Evolutionary conservation across 1,139 yeast genomes (phyloP).

Genomic region (Debaryomyces sp.): DNA sequence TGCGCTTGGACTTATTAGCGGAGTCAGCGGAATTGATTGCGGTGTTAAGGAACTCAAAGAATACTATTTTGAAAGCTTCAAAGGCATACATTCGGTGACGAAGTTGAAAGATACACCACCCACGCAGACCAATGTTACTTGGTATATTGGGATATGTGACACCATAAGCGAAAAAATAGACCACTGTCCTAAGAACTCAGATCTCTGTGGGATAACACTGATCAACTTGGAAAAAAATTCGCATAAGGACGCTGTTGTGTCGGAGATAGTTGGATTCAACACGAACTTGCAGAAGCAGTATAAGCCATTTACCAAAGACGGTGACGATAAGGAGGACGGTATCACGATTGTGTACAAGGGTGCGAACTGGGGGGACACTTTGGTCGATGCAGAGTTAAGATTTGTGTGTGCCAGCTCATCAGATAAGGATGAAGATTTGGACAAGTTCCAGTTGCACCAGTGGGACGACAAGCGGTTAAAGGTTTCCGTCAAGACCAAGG

Average conservation of each 20-base stretch:
- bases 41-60: constrained; percentile 40
- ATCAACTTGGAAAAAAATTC: constrained; percentile 47
- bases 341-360: constrained; percentile 52
- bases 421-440: constrained; percentile 38
- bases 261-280: constrained; percentile 58
- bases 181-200: constrained; percentile 68
- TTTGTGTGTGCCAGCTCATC: constrained; percentile 53
- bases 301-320: constrained; percentile 22
- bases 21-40: constrained; percentile 47
- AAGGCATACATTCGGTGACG: constrained; percentile 49
- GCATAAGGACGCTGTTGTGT: constrained; percentile 40
- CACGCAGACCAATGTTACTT: constrained; percentile 57
- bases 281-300: constrained; percentile 38
- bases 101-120: constrained; percentile 72
- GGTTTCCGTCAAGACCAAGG: constrained; percentile 32
- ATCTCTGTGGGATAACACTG: constrained; percentile 66
- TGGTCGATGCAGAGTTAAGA: constrained; percentile 52
- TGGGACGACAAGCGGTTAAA: constrained; percentile 37
- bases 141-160: constrained; percentile 76
- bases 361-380: constrained; percentile 71
- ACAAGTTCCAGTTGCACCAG: constrained; percentile 26
- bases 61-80: constrained; percentile 47
- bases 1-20: constrained; percentile 2
- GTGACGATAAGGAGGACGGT: constrained; percentile 37
- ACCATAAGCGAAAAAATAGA: constrained; percentile 40